phyloP scores from a whole-genome alignment of 2,329 filamentous ascomycete genomes.

The Sporothrix brasiliensis region DNA sequence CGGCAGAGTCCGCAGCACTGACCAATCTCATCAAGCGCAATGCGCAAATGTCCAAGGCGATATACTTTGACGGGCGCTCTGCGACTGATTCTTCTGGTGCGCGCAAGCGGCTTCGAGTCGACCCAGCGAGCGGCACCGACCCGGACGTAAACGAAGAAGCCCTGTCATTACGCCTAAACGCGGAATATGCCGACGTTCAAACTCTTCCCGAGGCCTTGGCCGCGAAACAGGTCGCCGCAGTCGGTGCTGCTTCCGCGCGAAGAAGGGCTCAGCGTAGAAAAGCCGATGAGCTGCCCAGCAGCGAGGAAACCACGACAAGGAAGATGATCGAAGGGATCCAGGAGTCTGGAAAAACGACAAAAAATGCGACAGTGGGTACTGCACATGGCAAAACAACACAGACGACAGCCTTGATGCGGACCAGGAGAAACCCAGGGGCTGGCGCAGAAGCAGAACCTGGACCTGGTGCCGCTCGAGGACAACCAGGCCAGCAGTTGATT shows the following conservation, averaged over 20 bases:
- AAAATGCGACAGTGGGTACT: conserved; percentile 33
- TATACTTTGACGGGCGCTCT: conserved; percentile 43
- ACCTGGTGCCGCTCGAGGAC: conserved; percentile 40
- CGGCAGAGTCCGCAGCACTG: conserved; percentile 40
- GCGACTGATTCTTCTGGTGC: conserved; percentile 3
- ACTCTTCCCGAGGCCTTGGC: conserved; percentile 77
- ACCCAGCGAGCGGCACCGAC: conserved; percentile 45
- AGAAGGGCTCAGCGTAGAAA: conserved; percentile 54
- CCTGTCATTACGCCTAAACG: conserved; percentile 62
- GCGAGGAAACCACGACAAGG: conserved; percentile 54
- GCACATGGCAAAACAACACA: conserved; percentile 34
- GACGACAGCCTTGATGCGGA: conserved; percentile 46
- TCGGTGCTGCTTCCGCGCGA: conserved; percentile 54
- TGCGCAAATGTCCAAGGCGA: conserved; percentile 46
- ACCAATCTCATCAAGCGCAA: conserved; percentile 48
- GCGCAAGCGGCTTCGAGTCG: conserved; percentile 44
- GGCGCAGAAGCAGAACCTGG: conserved; percentile 34
- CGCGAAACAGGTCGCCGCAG: conserved; percentile 71
- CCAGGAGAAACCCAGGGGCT: conserved; percentile 38
- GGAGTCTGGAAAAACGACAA: conserved; percentile 44
- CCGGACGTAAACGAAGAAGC: conserved; percentile 48
- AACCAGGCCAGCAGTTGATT: conserved; percentile 45
- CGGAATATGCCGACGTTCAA: conserved; percentile 77
- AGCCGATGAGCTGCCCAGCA: conserved; percentile 42
- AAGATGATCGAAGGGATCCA: conserved; percentile 69